Base-by-base conservation (phyloP, 257 asterid genomes). In the Capsicum pubescens region DNA sequence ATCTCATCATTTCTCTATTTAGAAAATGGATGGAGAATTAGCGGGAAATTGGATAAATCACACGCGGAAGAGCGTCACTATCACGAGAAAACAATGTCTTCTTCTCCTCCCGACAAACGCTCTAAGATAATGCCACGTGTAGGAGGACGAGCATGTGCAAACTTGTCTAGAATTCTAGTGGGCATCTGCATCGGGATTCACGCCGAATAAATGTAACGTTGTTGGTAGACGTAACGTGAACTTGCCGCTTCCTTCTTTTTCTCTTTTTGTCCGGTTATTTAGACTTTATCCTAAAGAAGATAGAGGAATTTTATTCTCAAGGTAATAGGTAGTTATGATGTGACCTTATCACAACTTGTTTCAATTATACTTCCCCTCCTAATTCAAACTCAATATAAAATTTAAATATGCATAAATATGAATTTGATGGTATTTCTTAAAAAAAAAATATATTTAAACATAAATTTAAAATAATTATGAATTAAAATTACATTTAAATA, bases 121-220 rank as follows among this genome's bases (percentile, higher is more conserved):
- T 16, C 61, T 9, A 0, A 13, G 61, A 71, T 83, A 54, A 13
- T 5, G 74, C 59, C 84, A 84, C 81, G 55, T 46, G 81, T 84
- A 16, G 0, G 3, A 11, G 14, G 80, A 84, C 55, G 56, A 59
- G 69, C 69, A 21, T n/a, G 61, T 11, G 78, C 69, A 59, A 60
- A 10, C 2, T 60, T 21, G 35, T 6, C 66, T 50, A 50, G 32
- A 50, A 8, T 12, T 36, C 64, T 56, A 21, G 13, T 54, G 21
- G 2, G 35, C 35, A 59, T 12, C 46, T 36, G 36, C 8, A n/a
- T 15, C 39, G 76, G 76, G 11, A 36, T 36, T 68, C 21, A 26
- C 63, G 61, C 48, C 12, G 13, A 74, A 21, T 50, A 11, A 35
- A 9, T 21, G 12, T 21, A 48, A 72, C 60, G 60, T 72, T 39